Evolutionary conservation across 2,329 filamentous ascomycete species (phyloP).

Genomic region (Paradendryphiella salina): DNA sequence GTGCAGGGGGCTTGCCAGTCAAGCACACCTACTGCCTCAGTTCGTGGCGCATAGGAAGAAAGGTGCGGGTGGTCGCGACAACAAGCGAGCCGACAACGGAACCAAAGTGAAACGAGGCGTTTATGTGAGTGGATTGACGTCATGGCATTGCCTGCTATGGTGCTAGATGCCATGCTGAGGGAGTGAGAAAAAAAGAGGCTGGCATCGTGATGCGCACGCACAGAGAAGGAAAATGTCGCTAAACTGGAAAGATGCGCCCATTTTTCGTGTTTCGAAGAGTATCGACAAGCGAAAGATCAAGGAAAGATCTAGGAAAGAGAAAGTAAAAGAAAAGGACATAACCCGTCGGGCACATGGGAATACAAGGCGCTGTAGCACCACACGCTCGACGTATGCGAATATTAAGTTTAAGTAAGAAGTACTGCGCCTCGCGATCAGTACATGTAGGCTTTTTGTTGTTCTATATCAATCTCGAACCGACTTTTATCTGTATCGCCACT

Average conservation of each 20-base stretch:
- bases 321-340: slow-evolving; percentile 8
- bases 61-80: not conserved
- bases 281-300: slow-evolving; percentile 19
- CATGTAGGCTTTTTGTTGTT: slow-evolving; percentile 45
- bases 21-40: not conserved
- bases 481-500: slow-evolving; percentile 42
- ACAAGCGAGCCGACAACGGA: not conserved
- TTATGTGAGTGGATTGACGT: slow-evolving; percentile 1
- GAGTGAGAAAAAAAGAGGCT: not conserved
- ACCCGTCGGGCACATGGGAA: slow-evolving; percentile 19
- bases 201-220: slow-evolving; percentile 8
- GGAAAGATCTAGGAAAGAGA: slow-evolving; percentile 16
- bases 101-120: slow-evolving; percentile 2
- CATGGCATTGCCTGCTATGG: slow-evolving; percentile 11
- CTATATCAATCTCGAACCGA: slow-evolving; percentile 40
- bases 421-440: slow-evolving; percentile 33
- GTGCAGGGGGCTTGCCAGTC: not conserved
- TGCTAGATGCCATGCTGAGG: slow-evolving; percentile 5
- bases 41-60: not conserved
- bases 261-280: slow-evolving; percentile 16
- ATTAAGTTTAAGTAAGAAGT: not conserved
- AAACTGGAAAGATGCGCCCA: slow-evolving; percentile 18
- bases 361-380: slow-evolving; percentile 18
- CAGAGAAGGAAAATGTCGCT: slow-evolving; percentile 14
- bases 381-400: slow-evolving; percentile 18